Percentiles rank a stretch among this genome's conserved stretches.
Evolutionary conservation across 805 yeast species (phyloP).

Genomic region (Lipomyces yamanashiensis): DNA sequence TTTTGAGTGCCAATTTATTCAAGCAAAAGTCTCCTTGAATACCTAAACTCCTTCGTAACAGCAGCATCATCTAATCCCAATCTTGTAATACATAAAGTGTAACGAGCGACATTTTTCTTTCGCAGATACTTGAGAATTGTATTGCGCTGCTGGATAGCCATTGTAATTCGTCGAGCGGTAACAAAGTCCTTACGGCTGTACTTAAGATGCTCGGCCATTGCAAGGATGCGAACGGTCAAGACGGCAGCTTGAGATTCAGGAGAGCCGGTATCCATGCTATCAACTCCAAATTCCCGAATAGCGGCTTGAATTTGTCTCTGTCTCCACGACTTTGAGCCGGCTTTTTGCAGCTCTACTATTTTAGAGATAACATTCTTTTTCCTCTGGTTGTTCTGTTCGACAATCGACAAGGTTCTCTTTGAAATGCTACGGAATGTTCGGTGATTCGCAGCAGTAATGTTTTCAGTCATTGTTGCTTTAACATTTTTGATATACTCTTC

Average conservation of each 20-base stretch:
- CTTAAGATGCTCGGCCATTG: slow-evolving; percentile 72
- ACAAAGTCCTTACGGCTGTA: slow-evolving; percentile 72
- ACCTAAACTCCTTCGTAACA: slow-evolving; percentile 69
- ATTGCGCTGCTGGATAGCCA: slow-evolving; percentile 89
- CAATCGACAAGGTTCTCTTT: neutral
- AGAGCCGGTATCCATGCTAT: slow-evolving; percentile 91
- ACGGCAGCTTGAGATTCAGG: slow-evolving; percentile 96
- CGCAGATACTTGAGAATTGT: slow-evolving; percentile 79
- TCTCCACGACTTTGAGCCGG: slow-evolving; percentile 61
- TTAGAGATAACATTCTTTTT: slow-evolving; percentile 73
- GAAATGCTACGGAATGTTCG: neutral
- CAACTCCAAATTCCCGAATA: slow-evolving; percentile 75
- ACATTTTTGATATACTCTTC: neutral
- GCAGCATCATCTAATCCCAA: slow-evolving; percentile 84
- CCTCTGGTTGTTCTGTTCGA: neutral
- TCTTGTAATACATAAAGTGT: slow-evolving; percentile 84
- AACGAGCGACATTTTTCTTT: slow-evolving; percentile 75
- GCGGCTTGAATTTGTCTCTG: slow-evolving; percentile 68
- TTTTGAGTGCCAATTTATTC: neutral
- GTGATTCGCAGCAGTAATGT: neutral
- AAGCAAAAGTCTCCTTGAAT: slow-evolving; percentile 17
- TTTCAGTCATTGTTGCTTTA: neutral
- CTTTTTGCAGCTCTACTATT: slow-evolving; percentile 73
- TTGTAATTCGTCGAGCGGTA: slow-evolving; percentile 72
- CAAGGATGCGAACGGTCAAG: slow-evolving; percentile 78